Evolutionary conservation across 1,284 basidiomycete genomes (phyloP).

Genomic region (Trichosporon ovoides): DNA sequence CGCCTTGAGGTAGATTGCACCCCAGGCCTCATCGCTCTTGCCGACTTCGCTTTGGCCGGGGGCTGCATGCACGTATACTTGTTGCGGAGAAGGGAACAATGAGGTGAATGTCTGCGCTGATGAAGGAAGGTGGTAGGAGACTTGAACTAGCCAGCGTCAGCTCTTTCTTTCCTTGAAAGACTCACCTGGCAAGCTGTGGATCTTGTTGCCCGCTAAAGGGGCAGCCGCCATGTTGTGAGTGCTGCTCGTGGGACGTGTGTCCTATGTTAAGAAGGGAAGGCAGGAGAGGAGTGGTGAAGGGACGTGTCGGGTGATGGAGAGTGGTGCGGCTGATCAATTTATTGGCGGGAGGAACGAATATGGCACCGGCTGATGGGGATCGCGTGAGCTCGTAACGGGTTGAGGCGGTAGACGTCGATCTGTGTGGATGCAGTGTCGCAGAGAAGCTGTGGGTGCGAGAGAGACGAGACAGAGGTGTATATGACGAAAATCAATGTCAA

Average conservation of each 20-base stretch:
- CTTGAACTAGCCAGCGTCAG: slow-evolving; percentile 33
- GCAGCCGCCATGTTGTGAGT: slow-evolving; percentile 16
- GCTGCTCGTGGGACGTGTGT: background rate
- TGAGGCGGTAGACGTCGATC: background rate
- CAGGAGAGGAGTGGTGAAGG: background rate
- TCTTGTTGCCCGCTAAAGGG: slow-evolving; percentile 35
- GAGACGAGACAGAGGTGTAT: background rate
- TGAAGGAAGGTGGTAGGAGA: slow-evolving; percentile 39
- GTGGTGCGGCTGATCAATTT: background rate
- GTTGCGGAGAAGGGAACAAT: slow-evolving; percentile 32
- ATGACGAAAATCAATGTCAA: slow-evolving; percentile 3
- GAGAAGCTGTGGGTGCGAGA: background rate
- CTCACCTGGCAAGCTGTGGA: slow-evolving; percentile 43
- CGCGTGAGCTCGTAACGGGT: background rate
- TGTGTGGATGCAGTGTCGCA: background rate
- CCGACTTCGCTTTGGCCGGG: slow-evolving; percentile 21
- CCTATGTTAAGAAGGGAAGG: background rate
- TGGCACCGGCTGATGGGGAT: background rate
- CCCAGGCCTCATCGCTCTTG: slow-evolving; percentile 38
- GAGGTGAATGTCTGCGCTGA: slow-evolving; percentile 38
- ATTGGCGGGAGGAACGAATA: background rate
- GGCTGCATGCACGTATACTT: slow-evolving; percentile 41
- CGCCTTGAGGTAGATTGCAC: slow-evolving; percentile 44
- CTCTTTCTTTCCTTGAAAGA: background rate
- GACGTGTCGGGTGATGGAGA: background rate